Evolutionary conservation across 2,329 filamentous ascomycete species (phyloP).

Genomic region (Cercospora brassicicola): DNA sequence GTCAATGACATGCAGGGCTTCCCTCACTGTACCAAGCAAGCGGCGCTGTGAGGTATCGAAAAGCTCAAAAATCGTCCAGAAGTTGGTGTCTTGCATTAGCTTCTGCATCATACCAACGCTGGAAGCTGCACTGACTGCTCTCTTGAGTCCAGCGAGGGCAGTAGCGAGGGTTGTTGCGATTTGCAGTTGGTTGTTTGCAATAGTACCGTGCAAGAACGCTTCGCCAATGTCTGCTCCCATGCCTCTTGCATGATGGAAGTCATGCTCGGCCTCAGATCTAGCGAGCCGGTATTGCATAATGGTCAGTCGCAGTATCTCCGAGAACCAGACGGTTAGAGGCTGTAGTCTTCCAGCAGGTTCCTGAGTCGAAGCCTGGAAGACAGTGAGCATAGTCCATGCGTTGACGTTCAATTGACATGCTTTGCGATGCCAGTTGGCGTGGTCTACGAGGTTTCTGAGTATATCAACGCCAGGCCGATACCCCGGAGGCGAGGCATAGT

Average conservation of each 20-base stretch:
- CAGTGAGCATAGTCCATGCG: constrained; percentile 58
- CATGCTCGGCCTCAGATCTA: constrained; percentile 59
- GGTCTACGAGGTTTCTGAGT: constrained; percentile 57
- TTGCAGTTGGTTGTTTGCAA: constrained; percentile 58
- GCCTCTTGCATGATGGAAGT: constrained; percentile 44
- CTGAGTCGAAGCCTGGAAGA: constrained; percentile 57
- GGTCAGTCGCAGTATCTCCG: constrained; percentile 54
- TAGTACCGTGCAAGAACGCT: constrained; percentile 53
- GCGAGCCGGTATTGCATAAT: constrained; percentile 57
- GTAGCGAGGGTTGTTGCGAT: constrained; percentile 57
- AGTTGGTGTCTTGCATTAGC: constrained; percentile 43
- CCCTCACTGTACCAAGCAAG: constrained; percentile 49
- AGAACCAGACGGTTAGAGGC: constrained; percentile 57
- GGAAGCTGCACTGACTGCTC: constrained; percentile 47
- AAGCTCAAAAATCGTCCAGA: constrained; percentile 51
- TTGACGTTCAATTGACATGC: constrained; percentile 60
- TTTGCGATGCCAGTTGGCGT: constrained; percentile 58
- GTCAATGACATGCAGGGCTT: constrained; percentile 52
- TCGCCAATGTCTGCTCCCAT: constrained; percentile 43
- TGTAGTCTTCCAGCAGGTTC: constrained; percentile 50
- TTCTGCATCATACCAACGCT: constrained; percentile 29
- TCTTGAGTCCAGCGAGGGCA: constrained; percentile 53
- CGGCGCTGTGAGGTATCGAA: constrained; percentile 49
- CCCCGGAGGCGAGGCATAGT: constrained; percentile 56
- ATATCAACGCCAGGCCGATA: constrained; percentile 55